Base-by-base conservation (phyloP, 2,329 filamentous ascomycete species). In the Polychaeton citri region DNA sequence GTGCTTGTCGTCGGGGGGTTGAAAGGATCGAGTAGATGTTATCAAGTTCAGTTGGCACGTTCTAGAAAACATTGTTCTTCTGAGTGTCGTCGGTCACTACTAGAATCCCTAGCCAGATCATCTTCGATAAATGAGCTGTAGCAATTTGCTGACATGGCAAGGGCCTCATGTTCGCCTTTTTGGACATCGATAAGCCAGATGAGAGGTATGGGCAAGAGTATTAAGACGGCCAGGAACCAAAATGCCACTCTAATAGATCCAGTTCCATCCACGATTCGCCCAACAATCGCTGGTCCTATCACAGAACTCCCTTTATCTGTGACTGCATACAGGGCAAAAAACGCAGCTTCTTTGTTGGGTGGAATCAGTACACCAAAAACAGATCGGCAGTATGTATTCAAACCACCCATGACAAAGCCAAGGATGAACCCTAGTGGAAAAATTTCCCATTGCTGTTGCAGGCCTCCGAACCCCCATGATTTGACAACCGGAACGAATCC, bases 301-400 rank as follows among this genome's bases (percentile, higher is more conserved):
- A 93, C 72, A 52, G 82, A 90, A 15, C 82, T 90, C 1, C 86
- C 86, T 58, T 95, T 96, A 57, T 96, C 88, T 1, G 88, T 95
- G 40, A 95, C 92, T 28, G 88, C 87, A 54, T 94, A 95, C 2
- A 95, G 66, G 0, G 87, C 86, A 54, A 90, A 95, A 52, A 96
- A 95, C 0, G 87, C 85, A 1, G 87, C 85, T 60, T 96, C 88
- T 12, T 80, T 87, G 5, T 87, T 87, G 0, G 85, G 83, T 1
- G 88, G 88, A 35, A 96, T 90, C 38, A 95, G 71, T 52, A 92
- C 81, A 7, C 85, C 84, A 53, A 83, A 96, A 12, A 95, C 72
- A 30, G 83, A 85, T 15, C 88, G 79, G 52, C 87, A 94, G 58
- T 95, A 94, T 8, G 80, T 80, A 31, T 81, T 83, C 13, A 95